Conservation (phyloP, 257 asterid species). For the Nicotiana knightiana region DNA sequence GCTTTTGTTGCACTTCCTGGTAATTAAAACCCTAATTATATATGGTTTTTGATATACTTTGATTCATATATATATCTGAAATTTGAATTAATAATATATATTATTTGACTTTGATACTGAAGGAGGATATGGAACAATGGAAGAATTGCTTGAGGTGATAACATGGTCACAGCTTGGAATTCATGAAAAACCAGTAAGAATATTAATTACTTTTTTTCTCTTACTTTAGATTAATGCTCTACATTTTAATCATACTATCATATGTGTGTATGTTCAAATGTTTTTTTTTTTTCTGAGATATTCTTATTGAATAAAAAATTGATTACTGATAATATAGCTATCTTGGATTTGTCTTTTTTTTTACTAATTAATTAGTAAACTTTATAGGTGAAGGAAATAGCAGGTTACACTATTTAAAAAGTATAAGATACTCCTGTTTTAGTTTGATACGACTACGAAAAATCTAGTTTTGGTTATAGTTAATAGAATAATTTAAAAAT, state of each 20-base stretch:
- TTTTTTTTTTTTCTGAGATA: no score
- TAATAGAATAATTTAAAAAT: no score
- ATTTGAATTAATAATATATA: neutral
- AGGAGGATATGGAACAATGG: conserved; percentile 73
- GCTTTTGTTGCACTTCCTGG: conserved; percentile 68
- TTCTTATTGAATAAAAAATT: no score
- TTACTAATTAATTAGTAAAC: no score
- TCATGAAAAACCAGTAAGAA: conserved; percentile 42
- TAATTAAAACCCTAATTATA: neutral
- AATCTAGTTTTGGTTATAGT: no score
- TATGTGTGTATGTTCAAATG: neutral
- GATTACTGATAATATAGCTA: no score
- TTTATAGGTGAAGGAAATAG: no score
- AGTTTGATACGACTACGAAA: no score
- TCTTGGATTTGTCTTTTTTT: no score
- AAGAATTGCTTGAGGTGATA: conserved; percentile 63
- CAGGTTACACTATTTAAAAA: no score
- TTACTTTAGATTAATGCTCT: neutral
- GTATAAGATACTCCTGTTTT: no score
- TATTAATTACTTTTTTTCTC: neutral
- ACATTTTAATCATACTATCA: neutral
- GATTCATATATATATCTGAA: neutral
- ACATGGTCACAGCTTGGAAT: conserved; percentile 51
- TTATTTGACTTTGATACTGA: neutral
- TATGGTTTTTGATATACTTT: no score